A percentile compares a stretch with the other conserved stretches of the same genome.
Evolutionary conservation across 2,329 filamentous ascomycete species (phyloP).

Genomic region (Sarocladiaceae sp.): DNA sequence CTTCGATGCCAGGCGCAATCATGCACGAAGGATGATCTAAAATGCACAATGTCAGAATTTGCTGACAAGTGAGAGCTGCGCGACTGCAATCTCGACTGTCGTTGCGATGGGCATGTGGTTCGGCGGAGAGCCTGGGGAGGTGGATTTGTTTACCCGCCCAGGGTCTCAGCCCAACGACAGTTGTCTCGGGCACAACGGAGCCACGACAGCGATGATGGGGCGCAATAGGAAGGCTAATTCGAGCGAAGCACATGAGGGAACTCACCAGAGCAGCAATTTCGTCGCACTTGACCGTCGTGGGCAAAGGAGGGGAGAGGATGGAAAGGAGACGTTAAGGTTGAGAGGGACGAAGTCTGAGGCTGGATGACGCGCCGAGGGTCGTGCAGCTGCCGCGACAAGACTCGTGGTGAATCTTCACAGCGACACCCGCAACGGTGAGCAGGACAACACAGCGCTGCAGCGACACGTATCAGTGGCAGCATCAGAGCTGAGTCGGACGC

Average conservation of each 20-base stretch:
- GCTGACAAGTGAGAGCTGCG: too few species aligned
- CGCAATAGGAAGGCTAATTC: neutral
- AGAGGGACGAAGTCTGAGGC: neutral
- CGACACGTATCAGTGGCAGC: too few species aligned
- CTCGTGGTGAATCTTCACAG: neutral
- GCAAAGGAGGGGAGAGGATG: neutral
- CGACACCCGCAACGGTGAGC: neutral
- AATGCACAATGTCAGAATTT: neutral
- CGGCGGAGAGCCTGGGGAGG: slow-evolving; percentile 17
- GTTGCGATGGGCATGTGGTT: slow-evolving; percentile 5
- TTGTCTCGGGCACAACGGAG: slow-evolving; percentile 7
- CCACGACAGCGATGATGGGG: neutral
- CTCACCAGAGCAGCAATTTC: slow-evolving; percentile 2
- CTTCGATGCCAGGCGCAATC: slow-evolving; percentile 8
- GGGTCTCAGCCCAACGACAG: slow-evolving; percentile 11
- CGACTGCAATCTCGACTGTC: too few species aligned
- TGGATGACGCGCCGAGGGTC: slow-evolving; percentile 9
- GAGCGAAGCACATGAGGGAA: neutral
- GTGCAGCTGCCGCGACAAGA: slow-evolving; percentile 7
- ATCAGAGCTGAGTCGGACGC: slow-evolving; percentile 1
- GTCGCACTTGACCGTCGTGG: neutral
- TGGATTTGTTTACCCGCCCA: slow-evolving; percentile 34
- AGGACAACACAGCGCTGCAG: slow-evolving; percentile 1
- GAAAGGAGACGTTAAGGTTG: neutral
- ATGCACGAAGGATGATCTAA: neutral